Evolutionary conservation across 192 early-diverging fungal genomes (phyloP), one percentile per base, ranked within the genome.

Genomic region (Irineochytrium annulatum): DNA sequence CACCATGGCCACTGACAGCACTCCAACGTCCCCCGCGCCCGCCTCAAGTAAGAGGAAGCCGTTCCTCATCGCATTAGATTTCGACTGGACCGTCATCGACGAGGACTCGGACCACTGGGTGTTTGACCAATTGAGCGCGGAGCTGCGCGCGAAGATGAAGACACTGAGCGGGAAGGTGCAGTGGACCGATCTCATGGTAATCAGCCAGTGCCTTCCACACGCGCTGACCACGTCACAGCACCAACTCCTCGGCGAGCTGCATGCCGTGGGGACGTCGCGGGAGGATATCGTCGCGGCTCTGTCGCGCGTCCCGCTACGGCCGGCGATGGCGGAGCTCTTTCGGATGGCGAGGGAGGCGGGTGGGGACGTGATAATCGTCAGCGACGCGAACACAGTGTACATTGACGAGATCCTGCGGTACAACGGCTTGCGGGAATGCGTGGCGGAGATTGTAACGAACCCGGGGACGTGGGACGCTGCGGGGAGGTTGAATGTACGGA

Each of bases 331-430:
- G 3, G 17, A 30, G 26, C 52, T 67, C 57, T 60, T 59, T 29
- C 49, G 53, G 44, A 35, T 57, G 57, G 60, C 60, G 27, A 67
- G 54, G 46, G 33, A 27, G 2, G 56, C 57, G 29, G 57, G 65
- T 8, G 65, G 65, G 1, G 65, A 67, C n/a, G 54, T 67, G 11
- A 67, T 67, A 16, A 60, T 67, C 31, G 57, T 67, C 24, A 68
- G 65, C 11, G 73, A 75, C 41, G 73, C 73, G 28, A 75, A 75
- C 52, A 63, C 64, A 13, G 22, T 75, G 43, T 75, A 66, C 58
- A 75, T 75, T 46, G 73, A 70, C 43, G 65, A 60, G 30, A 65
- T 73, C 20, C 39, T 63, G 33, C 43, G 70, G 68, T 60, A 59
- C 22, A 65, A 74, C 39, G 57, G 62, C 17, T 35, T 57, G 29